Evolutionary conservation across 140 eudicot genomes (phyloP).

Genomic region (Senecio squalidus): DNA sequence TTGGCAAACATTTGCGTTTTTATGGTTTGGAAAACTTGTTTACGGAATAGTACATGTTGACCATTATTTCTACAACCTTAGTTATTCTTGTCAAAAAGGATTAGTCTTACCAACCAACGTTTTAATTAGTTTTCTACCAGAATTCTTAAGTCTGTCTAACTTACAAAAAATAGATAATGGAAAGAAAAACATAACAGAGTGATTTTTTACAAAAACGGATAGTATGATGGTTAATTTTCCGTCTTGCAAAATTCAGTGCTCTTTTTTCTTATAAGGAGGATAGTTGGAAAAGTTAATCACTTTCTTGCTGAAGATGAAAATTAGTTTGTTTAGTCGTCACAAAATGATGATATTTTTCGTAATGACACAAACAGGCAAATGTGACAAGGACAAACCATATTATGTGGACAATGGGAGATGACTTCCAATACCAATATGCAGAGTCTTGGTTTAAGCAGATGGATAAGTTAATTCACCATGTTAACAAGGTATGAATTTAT

Average conservation of each 20-base stretch:
- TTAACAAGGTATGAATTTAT: slow-evolving; percentile 53
- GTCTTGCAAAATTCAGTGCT: too few relatives aligned
- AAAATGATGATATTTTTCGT: background rate
- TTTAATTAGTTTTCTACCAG: too few relatives aligned
- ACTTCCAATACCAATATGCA: slow-evolving; percentile 88
- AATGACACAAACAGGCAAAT: slow-evolving; percentile 51
- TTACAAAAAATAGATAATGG: too few relatives aligned
- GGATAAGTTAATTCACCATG: slow-evolving; percentile 93
- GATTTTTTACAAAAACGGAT: too few relatives aligned
- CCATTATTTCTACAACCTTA: too few relatives aligned
- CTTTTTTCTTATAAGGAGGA: background rate
- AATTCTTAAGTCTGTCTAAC: too few relatives aligned
- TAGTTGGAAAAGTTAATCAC: background rate
- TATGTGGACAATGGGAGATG: slow-evolving; percentile 99
- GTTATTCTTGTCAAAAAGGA: too few relatives aligned
- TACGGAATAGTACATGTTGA: background rate
- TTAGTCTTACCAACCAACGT: too few relatives aligned
- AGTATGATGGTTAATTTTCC: too few relatives aligned
- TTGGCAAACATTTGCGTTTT: background rate
- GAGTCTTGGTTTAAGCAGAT: slow-evolving; percentile 95
- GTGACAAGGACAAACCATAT: slow-evolving; percentile 83
- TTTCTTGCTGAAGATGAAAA: too few relatives aligned
- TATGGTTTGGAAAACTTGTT: background rate
- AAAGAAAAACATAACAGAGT: too few relatives aligned
- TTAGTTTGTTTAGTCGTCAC: background rate